Conservation (phyloP, 441 rosid genomes). For the Aleurites moluccanus region DNA sequence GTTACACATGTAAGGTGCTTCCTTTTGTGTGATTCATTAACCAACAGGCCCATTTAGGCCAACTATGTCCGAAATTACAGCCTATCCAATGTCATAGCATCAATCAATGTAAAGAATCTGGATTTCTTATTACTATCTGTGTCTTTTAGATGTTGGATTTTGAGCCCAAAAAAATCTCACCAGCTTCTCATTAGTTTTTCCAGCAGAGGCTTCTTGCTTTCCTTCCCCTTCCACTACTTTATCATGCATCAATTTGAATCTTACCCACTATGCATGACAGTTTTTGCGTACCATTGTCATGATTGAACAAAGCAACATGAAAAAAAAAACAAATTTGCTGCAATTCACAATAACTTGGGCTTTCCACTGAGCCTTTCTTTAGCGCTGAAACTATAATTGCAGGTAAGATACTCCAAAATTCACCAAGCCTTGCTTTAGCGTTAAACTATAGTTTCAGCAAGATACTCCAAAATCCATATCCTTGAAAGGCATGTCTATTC, state of each 20-base stretch:
- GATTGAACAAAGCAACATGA: neutral
- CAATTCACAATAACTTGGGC: neutral
- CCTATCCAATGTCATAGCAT: too few species aligned
- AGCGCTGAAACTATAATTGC: too few species aligned
- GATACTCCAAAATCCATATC: too few species aligned
- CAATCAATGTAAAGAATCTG: conserved; percentile 1
- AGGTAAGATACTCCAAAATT: too few species aligned
- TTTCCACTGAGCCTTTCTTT: neutral
- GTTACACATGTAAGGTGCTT: neutral
- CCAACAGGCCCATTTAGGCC: neutral
- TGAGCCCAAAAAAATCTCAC: neutral
- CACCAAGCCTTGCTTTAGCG: too few species aligned
- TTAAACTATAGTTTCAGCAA: too few species aligned
- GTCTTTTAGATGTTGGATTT: too few species aligned
- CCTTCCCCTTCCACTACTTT: too few species aligned
- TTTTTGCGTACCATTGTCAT: neutral
- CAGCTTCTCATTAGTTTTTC: neutral
- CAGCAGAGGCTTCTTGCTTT: too few species aligned
- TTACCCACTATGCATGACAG: neutral
- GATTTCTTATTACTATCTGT: neutral
- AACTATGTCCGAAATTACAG: neutral
- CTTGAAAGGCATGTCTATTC: too few species aligned
- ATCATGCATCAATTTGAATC: neutral
- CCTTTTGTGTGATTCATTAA: neutral
- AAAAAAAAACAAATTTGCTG: neutral